phyloP scores from a whole-genome alignment of 2,329 filamentous ascomycete genomes.

The Penicillium sp. region DNA sequence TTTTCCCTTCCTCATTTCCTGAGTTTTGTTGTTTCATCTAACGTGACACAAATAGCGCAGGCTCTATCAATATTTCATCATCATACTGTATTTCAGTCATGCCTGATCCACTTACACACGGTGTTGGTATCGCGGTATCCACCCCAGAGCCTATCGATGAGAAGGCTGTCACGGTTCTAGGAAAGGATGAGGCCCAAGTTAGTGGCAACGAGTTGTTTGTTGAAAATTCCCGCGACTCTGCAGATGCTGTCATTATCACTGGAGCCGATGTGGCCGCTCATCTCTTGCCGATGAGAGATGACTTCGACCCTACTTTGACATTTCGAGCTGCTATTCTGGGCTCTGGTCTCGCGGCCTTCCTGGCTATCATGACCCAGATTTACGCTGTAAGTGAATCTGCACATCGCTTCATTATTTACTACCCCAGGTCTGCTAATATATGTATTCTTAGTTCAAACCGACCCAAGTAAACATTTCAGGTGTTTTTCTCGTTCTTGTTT shows the following conservation, averaged over 20 bases:
- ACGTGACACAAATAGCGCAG: background rate
- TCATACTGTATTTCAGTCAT: background rate
- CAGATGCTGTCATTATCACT: constrained; percentile 52
- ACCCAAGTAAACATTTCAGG: constrained; percentile 51
- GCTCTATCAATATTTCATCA: background rate
- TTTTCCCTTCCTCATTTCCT: background rate
- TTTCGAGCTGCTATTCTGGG: constrained; percentile 56
- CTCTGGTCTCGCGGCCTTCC: constrained; percentile 52
- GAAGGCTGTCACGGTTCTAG: background rate
- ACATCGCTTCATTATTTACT: constrained; percentile 3
- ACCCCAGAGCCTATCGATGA: background rate
- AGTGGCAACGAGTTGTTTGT: background rate
- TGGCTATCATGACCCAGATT: constrained; percentile 57
- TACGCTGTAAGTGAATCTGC: constrained; percentile 35
- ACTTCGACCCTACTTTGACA: constrained; percentile 53
- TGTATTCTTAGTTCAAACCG: constrained; percentile 51
- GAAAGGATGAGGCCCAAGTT: background rate
- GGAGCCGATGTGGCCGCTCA: constrained; percentile 53
- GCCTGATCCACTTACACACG: background rate
- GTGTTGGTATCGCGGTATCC: background rate
- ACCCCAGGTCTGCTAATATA: constrained; percentile 5
- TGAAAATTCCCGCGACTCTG: constrained; percentile 1
- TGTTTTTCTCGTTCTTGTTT: constrained; percentile 59
- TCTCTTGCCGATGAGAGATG: constrained; percentile 55
- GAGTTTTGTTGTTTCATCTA: background rate